These are phyloP conservation scores for Paramecium primaurelia DNA, from an alignment of 73 alveolate species.

Conservation along the genomic window DNA sequence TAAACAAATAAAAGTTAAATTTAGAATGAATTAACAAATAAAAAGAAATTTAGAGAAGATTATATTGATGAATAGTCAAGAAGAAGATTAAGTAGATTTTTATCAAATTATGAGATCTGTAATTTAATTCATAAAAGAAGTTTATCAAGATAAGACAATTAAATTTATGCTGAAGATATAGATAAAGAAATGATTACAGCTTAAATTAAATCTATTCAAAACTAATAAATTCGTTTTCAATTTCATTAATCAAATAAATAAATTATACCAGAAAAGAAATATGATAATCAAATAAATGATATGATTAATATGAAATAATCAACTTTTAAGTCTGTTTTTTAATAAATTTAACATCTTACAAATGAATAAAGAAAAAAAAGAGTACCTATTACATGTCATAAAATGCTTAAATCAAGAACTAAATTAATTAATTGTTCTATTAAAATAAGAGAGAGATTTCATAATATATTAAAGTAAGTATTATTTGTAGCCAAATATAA, in stretches of 20 bases:
- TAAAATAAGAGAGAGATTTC: background rate
- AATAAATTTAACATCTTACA: background rate
- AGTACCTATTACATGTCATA: background rate
- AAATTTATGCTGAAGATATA: slow-evolving; percentile 4
- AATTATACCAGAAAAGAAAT: background rate
- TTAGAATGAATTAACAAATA: background rate
- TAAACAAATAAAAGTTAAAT: background rate
- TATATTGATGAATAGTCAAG: background rate
- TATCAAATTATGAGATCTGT: background rate
- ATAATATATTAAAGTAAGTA: background rate
- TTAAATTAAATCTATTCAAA: background rate
- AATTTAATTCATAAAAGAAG: background rate
- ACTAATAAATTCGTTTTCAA: slow-evolving; percentile 3
- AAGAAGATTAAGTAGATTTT: background rate
- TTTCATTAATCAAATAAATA: background rate
- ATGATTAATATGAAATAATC: background rate
- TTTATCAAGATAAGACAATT: background rate
- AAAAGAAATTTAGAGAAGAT: background rate
- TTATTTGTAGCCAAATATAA: background rate
- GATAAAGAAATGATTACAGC: background rate
- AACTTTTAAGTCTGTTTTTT: background rate
- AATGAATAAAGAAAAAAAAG: background rate
- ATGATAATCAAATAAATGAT: background rate
- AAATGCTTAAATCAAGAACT: background rate
- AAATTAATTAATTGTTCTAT: background rate